These are phyloP conservation scores for Eutrema salsugineum DNA, from an alignment of 441 rosid species.

Conservation along the genomic window DNA sequence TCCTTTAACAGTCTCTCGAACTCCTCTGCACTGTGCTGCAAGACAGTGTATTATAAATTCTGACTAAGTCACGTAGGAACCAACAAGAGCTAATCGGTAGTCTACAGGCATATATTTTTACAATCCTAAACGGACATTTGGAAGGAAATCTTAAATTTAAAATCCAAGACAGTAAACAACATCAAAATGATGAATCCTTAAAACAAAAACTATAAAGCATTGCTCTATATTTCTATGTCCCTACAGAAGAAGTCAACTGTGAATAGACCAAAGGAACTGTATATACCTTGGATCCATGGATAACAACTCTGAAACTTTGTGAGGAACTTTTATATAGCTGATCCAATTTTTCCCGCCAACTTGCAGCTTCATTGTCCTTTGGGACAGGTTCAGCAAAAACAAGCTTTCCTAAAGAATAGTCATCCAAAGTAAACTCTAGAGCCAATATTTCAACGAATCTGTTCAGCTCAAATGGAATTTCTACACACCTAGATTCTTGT, in stretches of 20 bases:
- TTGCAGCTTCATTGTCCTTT: conserved; percentile 97
- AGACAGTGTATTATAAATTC: conserved; percentile 36
- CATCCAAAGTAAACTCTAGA: conserved; percentile 22
- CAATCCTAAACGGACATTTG: background rate
- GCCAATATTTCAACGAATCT: background rate
- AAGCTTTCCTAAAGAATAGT: conserved; percentile 74
- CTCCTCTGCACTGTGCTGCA: conserved; percentile 99
- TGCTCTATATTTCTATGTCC: background rate
- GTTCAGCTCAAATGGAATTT: background rate
- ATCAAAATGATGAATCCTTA: background rate
- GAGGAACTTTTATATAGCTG: conserved; percentile 98
- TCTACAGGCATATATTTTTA: background rate
- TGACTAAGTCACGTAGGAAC: conserved; percentile 20
- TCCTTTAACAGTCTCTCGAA: conserved; percentile 94
- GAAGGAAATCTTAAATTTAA: background rate
- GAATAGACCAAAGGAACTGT: conserved; percentile 6
- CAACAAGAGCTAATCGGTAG: background rate
- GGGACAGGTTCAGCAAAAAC: conserved; percentile 95
- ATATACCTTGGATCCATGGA: conserved; percentile 98
- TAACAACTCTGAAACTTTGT: conserved; percentile 97
- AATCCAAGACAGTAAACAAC: background rate
- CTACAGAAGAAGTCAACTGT: background rate
- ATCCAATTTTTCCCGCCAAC: conserved; percentile 98
- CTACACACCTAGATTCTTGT: conserved; percentile 86
- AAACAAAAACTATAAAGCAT: background rate